Percentiles rank a stretch among this genome's conserved stretches.
Evolutionary conservation across 257 asterid species (phyloP).

Genomic region (Dorcoceras hygrometricum): DNA sequence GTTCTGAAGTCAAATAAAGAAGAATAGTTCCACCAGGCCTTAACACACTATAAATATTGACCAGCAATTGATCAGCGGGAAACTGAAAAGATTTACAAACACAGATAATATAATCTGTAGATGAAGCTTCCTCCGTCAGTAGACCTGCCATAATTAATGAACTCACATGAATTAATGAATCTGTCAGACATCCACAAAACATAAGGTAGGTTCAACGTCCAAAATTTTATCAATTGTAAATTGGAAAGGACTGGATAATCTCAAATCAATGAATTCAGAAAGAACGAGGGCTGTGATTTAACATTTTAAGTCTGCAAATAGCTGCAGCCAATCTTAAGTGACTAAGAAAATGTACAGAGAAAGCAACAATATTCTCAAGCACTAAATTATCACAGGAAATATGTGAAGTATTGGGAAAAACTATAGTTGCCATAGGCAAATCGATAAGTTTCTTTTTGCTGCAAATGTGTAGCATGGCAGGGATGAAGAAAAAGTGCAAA

Average conservation of each 20-base stretch:
- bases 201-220: background rate
- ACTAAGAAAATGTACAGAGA: background rate
- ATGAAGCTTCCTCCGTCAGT: constrained; percentile 50
- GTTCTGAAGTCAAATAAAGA: constrained; percentile 40
- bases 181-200: constrained; percentile 8
- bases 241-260: background rate
- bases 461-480: background rate
- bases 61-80: constrained; percentile 51
- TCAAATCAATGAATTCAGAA: background rate
- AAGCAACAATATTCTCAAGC: background rate
- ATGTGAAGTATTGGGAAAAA: background rate
- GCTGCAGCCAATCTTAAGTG: background rate
- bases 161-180: constrained; percentile 4
- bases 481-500: background rate
- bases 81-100: constrained; percentile 51
- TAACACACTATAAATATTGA: constrained; percentile 32
- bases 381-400: no score
- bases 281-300: background rate
- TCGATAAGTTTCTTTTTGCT: background rate
- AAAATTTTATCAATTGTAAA: background rate
- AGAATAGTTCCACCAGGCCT: constrained; percentile 73
- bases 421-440: no score
- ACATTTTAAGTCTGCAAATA: background rate
- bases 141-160: constrained; percentile 43
- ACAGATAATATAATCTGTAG: constrained; percentile 27